phyloP scores from a whole-genome alignment of 805 yeast species.

The Monosporozyma servazzii region DNA sequence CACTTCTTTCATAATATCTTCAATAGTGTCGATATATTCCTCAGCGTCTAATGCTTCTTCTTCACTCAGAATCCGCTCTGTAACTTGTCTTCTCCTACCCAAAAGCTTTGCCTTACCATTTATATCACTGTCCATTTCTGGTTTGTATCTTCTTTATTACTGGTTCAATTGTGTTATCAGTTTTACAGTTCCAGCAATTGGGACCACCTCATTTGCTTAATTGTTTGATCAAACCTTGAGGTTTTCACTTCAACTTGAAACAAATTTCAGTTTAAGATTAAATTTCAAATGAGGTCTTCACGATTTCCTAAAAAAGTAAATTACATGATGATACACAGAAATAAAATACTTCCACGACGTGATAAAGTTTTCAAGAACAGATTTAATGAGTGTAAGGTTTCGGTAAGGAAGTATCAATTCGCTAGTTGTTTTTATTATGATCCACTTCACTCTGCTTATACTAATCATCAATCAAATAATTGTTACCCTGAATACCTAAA shows the following conservation, averaged over 20 bases:
- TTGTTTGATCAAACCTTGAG: neutral
- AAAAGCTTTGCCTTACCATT: slow-evolving; percentile 12
- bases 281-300: neutral
- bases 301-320: neutral
- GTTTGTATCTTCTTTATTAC: neutral
- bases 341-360: neutral
- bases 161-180: neutral
- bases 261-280: neutral
- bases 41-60: slow-evolving; percentile 2
- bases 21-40: slow-evolving; percentile 7
- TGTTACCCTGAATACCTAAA: neutral
- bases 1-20: slow-evolving; percentile 17
- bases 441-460: no score
- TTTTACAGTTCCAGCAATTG: neutral
- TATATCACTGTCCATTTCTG: neutral
- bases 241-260: neutral
- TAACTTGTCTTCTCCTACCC: slow-evolving; percentile 17
- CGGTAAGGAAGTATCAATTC: no score
- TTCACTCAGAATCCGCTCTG: slow-evolving; percentile 9
- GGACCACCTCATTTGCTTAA: neutral
- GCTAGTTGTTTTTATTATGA: no score
- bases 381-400: no score
- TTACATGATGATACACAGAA: neutral
- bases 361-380: neutral
- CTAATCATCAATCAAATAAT: no score